Evolutionary conservation across 108 stramenopile genomes (phyloP).

Genomic region (Nitzschia sp.): DNA sequence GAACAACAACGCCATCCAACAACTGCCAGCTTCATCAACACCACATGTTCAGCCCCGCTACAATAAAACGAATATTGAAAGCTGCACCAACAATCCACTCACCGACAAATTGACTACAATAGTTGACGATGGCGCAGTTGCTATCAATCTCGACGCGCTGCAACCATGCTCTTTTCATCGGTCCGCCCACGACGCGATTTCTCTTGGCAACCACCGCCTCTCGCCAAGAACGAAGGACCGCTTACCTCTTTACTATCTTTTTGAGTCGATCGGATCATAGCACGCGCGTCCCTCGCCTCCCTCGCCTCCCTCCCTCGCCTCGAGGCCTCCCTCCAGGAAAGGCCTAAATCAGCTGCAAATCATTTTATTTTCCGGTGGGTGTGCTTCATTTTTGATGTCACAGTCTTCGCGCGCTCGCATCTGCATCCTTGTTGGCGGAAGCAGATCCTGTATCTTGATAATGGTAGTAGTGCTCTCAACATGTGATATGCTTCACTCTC

Average conservation of each 20-base stretch:
- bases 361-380: background rate
- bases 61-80: too few relatives aligned
- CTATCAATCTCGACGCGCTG: background rate
- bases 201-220: background rate
- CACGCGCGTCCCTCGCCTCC: too few relatives aligned
- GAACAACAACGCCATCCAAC: too few relatives aligned
- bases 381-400: background rate
- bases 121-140: constrained; percentile 1
- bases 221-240: background rate
- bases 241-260: constrained; percentile 12
- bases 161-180: background rate
- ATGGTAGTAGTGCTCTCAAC: background rate
- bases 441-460: background rate
- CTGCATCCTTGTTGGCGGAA: background rate
- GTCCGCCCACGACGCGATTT: background rate
- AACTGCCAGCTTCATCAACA: too few relatives aligned
- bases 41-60: too few relatives aligned
- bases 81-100: background rate
- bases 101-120: background rate
- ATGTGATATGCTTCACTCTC: too few relatives aligned
- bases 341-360: too few relatives aligned
- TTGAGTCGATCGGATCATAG: background rate
- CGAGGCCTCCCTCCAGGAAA: too few relatives aligned
- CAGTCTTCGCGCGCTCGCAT: background rate
- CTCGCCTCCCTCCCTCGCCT: too few relatives aligned